Evolutionary conservation across 1,139 yeast species (phyloP).

Genomic region (Pichia sp.): DNA sequence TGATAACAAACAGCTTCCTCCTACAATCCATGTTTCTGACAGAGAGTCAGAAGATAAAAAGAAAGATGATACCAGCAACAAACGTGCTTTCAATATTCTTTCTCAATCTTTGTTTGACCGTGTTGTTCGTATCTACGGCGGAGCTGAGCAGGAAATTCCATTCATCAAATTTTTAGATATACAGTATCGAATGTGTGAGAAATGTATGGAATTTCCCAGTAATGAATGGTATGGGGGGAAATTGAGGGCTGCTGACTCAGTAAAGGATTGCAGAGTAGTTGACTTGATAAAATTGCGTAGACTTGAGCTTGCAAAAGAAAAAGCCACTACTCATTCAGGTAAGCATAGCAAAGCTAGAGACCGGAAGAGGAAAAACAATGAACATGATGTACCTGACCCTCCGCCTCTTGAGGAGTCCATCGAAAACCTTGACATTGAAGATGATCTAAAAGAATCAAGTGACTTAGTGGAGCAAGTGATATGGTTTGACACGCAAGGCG

Average conservation of each 20-base stretch:
- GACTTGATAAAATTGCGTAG: constrained; percentile 54
- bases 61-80: neutral
- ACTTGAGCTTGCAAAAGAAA: neutral
- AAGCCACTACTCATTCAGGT: neutral
- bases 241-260: constrained; percentile 60
- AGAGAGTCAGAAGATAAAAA: constrained; percentile 32
- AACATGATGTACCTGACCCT: neutral
- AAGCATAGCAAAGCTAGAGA: constrained; percentile 12
- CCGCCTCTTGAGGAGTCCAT: neutral
- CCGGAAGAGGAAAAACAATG: constrained; percentile 15
- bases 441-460: neutral
- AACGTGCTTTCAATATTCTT: constrained; percentile 32
- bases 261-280: constrained; percentile 45
- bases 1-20: constrained; percentile 84
- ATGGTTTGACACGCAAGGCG: constrained; percentile 96
- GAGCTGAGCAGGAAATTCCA: constrained; percentile 42
- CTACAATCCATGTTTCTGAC: constrained; percentile 55
- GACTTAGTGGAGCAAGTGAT: constrained; percentile 30
- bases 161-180: constrained; percentile 50
- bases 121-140: constrained; percentile 45
- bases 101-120: constrained; percentile 78
- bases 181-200: constrained; percentile 83
- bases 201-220: constrained; percentile 80
- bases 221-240: constrained; percentile 56
- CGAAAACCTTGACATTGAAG: constrained; percentile 1